phyloP scores from a whole-genome alignment of 2,329 filamentous ascomycete species.

The Alternaria arborescens region DNA sequence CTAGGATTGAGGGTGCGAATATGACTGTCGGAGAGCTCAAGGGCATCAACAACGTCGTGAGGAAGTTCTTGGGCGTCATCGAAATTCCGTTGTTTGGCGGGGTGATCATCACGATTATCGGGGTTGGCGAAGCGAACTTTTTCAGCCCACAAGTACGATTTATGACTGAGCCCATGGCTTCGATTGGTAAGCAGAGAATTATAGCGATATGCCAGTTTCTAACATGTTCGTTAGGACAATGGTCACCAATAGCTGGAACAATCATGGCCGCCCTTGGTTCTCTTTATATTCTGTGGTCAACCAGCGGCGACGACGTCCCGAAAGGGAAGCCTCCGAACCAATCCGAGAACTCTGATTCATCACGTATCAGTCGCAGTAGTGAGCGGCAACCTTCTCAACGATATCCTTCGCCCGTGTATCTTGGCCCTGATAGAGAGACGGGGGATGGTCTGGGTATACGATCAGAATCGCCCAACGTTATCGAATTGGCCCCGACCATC shows the following conservation, averaged over 20 bases:
- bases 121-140: constrained; percentile 71
- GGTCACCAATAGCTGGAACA: constrained; percentile 68
- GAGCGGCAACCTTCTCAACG: constrained; percentile 14
- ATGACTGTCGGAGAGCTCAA: constrained; percentile 62
- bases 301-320: constrained; percentile 39
- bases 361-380: constrained; percentile 35
- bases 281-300: constrained; percentile 60
- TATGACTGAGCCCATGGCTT: constrained; percentile 69
- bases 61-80: constrained; percentile 52
- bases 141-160: constrained; percentile 65
- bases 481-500: constrained; percentile 26
- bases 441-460: constrained; percentile 22
- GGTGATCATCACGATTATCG: constrained; percentile 66
- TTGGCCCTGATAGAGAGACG: neutral
- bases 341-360: constrained; percentile 8
- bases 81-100: constrained; percentile 68
- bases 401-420: constrained; percentile 3
- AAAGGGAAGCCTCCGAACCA: constrained; percentile 16
- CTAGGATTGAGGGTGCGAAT: constrained; percentile 63
- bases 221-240: constrained; percentile 53
- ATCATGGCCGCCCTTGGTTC: constrained; percentile 67
- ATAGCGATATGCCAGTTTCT: neutral
- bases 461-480: constrained; percentile 22
- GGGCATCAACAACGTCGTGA: constrained; percentile 49
- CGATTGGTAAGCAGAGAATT: constrained; percentile 56